These are phyloP conservation scores for Thalassia testudinum DNA, from an alignment of 116 monocot species.

Conservation along the genomic window DNA sequence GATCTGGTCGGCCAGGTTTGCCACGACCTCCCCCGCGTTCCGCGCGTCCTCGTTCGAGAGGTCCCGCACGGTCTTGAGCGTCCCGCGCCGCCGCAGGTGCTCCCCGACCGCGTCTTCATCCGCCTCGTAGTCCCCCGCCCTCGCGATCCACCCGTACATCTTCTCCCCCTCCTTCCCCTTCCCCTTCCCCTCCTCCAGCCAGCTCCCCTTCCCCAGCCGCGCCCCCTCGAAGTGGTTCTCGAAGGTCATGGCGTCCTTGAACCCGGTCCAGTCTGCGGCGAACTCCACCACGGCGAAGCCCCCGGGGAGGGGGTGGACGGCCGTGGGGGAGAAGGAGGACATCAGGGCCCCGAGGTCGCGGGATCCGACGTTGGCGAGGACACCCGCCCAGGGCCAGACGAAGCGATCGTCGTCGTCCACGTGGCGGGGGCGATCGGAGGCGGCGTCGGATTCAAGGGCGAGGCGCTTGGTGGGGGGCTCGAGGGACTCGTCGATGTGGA, in stretches of 20 bases:
- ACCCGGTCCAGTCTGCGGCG: slow-evolving; percentile 34
- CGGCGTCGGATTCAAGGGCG: not conserved
- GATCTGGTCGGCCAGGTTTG: slow-evolving; percentile 7
- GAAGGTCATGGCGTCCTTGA: slow-evolving; percentile 42
- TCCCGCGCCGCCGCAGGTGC: slow-evolving; percentile 7
- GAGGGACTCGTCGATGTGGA: not conserved
- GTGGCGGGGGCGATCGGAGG: too few species aligned
- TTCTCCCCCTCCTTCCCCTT: not conserved
- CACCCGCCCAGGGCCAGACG: slow-evolving; percentile 54
- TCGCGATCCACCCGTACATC: slow-evolving; percentile 19
- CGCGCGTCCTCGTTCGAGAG: slow-evolving; percentile 6
- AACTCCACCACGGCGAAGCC: slow-evolving; percentile 22
- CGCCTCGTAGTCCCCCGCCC: slow-evolving; percentile 7
- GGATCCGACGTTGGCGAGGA: slow-evolving; percentile 20
- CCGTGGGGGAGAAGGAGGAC: slow-evolving; percentile 18
- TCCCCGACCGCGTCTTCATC: slow-evolving; percentile 12
- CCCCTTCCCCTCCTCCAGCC: slow-evolving; percentile 4
- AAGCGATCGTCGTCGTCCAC: slow-evolving; percentile 29
- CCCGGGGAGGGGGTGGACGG: slow-evolving; percentile 8
- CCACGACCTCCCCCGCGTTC: slow-evolving; percentile 6
- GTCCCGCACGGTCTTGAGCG: slow-evolving; percentile 13
- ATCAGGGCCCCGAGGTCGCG: slow-evolving; percentile 8
- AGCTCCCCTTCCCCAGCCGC: slow-evolving; percentile 29
- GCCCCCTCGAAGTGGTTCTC: slow-evolving; percentile 27
- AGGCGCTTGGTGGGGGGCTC: not conserved